Base-by-base conservation (phyloP, 441 rosid genomes). In the Breynia disticha region DNA sequence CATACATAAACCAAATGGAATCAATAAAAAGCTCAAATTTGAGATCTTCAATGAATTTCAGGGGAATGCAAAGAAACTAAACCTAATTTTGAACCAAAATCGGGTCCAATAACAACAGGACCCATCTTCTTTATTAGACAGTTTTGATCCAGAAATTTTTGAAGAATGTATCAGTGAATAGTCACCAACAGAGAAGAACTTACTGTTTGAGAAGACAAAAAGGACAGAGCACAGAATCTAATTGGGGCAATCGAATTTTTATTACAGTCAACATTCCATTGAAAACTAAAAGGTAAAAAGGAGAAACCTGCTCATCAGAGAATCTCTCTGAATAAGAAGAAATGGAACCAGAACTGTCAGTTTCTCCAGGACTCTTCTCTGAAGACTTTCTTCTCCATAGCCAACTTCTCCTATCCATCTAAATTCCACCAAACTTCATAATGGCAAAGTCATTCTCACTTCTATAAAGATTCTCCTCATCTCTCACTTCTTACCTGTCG, bases 381-480 rank as follows among this genome's bases (percentile, higher is more conserved):
- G 83, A 68, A 4, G 87, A 80, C 64, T 83, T 84, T 54, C 84
- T 73, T 54, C 86, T 74, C 97, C 97, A 90, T 35, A 90, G 56
- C 95, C 97, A 87, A 58, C 88, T 82, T 54, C 91, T 71, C 55
- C 95, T 67, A 64, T 87, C 95, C 91, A 87, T 87, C 55, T 70
- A 57, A 70, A 21, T 63, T 48, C 75, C 68, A 63, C 61, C 59
- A 28, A 28, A 28, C 24, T 11, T 46, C 45, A 28, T 16, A 41
- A n/a, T n/a, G n/a, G 15, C 13, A 11, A 41, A 9, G 15, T 9
- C 44, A 11, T 15, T 9, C 44, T 3, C 44, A 41, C 3, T 41
- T 41, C 44, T 41, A 11, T 41, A 15, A 13, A 41, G 44, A 41
- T 41, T 41, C 44, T 9, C 44, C 10, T 41, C 2, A 41, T 15